Conservation (phyloP, 345 rosid genomes). For the Cardamine resedifolia region DNA sequence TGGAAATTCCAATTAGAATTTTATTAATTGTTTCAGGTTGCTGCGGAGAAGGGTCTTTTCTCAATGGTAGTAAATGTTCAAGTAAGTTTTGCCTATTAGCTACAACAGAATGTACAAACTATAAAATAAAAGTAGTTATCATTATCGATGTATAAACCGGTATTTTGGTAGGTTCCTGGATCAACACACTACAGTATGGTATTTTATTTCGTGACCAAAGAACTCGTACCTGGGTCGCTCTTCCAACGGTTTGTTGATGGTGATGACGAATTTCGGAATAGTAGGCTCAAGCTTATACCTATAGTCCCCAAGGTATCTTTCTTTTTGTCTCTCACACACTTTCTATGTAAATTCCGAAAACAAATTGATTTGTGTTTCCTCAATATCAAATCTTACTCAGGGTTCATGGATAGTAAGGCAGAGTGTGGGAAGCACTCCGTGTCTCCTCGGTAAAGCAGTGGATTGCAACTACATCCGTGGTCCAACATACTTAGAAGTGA, state of each 20-base stretch:
- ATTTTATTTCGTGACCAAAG: slow-evolving; percentile 77
- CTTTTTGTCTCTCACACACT: background rate
- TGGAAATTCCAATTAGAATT: background rate
- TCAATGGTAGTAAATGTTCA: slow-evolving; percentile 70
- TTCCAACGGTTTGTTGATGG: slow-evolving; percentile 96
- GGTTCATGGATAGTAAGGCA: slow-evolving; percentile 99
- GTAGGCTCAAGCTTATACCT: slow-evolving; percentile 96
- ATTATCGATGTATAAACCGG: background rate
- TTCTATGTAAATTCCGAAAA: background rate
- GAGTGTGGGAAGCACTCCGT: slow-evolving; percentile 98
- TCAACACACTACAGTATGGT: slow-evolving; percentile 98
- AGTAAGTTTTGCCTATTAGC: slow-evolving; percentile 50
- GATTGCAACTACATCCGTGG: slow-evolving; percentile 94
- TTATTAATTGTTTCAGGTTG: slow-evolving; percentile 47
- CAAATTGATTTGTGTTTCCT: slow-evolving; percentile 1
- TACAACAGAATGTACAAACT: slow-evolving; percentile 13
- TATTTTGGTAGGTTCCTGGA: slow-evolving; percentile 71
- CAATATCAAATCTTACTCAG: slow-evolving; percentile 40
- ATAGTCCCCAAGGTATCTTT: slow-evolving; percentile 80
- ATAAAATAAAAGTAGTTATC: background rate
- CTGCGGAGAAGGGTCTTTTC: slow-evolving; percentile 71
- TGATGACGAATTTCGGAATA: slow-evolving; percentile 96
- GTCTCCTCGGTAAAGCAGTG: slow-evolving; percentile 93
- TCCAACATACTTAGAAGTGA: slow-evolving; percentile 81
- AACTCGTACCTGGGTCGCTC: slow-evolving; percentile 71